phyloP scores from a whole-genome alignment of 1,139 yeast genomes.

The Sugiyamaella sp. region DNA sequence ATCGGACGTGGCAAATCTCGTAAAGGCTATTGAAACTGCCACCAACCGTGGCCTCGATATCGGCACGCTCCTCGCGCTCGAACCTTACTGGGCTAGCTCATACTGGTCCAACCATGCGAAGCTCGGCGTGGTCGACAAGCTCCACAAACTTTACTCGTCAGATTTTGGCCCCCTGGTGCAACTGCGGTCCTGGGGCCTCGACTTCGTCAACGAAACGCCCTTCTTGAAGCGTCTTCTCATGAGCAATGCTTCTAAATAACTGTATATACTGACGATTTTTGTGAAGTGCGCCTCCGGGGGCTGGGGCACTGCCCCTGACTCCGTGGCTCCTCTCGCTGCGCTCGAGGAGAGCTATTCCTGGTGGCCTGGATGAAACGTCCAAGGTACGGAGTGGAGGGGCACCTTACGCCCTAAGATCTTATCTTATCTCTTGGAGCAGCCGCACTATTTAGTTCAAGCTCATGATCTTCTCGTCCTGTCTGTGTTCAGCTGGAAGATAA shows the following conservation, averaged over 20 bases:
- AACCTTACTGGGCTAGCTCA: constrained; percentile 80
- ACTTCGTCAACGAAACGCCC: constrained; percentile 62
- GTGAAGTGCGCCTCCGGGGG: neutral
- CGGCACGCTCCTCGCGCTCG: constrained; percentile 80
- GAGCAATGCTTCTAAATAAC: constrained; percentile 47
- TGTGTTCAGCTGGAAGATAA: constrained; percentile 29
- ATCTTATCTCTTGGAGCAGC: neutral
- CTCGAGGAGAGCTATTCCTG: too few species aligned
- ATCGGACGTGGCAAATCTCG: constrained; percentile 77
- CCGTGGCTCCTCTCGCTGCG: neutral
- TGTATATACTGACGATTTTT: neutral
- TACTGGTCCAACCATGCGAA: constrained; percentile 79
- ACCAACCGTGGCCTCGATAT: constrained; percentile 81
- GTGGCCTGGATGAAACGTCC: too few species aligned
- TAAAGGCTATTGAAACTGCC: constrained; percentile 70
- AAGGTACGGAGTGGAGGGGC: too few species aligned
- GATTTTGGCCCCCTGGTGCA: constrained; percentile 74
- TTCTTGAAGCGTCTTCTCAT: constrained; percentile 64
- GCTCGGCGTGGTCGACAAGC: constrained; percentile 87
- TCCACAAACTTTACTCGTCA: constrained; percentile 84
- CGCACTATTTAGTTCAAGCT: neutral
- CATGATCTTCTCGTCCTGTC: neutral
- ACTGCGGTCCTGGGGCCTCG: constrained; percentile 75
- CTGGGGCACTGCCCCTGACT: neutral
- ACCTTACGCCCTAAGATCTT: too few species aligned